Base-by-base conservation (phyloP, 495 filamentous ascomycete species). In the Penicillium flavigenum region DNA sequence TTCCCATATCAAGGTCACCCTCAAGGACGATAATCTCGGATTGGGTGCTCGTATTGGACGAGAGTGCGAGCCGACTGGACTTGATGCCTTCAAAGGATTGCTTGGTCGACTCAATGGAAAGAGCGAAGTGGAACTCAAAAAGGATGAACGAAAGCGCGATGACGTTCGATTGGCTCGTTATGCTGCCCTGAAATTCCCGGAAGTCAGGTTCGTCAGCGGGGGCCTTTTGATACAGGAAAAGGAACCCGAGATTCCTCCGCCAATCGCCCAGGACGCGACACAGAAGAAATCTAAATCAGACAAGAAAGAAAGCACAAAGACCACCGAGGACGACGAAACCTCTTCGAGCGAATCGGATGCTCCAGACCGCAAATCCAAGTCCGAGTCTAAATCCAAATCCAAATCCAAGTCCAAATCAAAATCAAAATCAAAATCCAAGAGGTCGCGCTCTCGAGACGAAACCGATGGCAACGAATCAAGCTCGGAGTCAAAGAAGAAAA, bases 21-120 rank as follows among this genome's bases (percentile, higher is more conserved):
- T 96, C 39, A 96, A 95, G 71, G 92, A 96, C 62, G 89, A 96
- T 64, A 96, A 85, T 49, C 81, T 94, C 14, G 93, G 93, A 4
- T 79, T 98, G 19, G 93, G 93, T 32, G 92, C 91, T 34, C 88
- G 88, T 63, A 69, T 76, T 14, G 85, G 83, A 49, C 79, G 77
- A 45, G 83, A 84, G 49, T 66, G 74, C n/a, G 83, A 88, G 51
- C 87, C 91, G 58, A 90, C 88, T 54, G 94, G 92, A 0, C 79
- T 96, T 12, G 87, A 91, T 62, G 87, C 82, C 4, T 91, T 97
- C 60, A 89, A 92, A 65, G 85, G 85, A 56, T 70, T 98, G 2
- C 78, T 98, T 19, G 92, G 94, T 46, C 79, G 93, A 47, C 74
- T 98, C 45, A 98, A 97, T 72, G 93, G 93, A 22, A 95, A 91